A percentile compares a stretch with the other conserved stretches of the same genome.
These are phyloP conservation scores for Pseudogymnoascus sp. DNA, from an alignment of 2,329 filamentous ascomycete species.

Conservation along the genomic window DNA sequence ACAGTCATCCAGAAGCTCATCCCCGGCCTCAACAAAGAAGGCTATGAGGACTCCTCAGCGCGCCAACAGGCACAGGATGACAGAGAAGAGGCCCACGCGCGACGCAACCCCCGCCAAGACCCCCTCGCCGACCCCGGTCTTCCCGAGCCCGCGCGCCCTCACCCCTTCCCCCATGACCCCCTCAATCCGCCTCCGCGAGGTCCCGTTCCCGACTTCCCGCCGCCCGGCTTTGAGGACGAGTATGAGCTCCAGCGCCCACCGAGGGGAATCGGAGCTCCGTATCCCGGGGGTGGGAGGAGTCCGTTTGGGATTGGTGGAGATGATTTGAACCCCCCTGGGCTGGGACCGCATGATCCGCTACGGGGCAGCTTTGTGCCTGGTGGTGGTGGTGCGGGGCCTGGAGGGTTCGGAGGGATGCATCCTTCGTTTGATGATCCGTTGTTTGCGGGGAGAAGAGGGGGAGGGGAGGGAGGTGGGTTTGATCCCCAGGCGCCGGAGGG, in stretches of 20 bases:
- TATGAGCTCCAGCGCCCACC: constrained; percentile 69
- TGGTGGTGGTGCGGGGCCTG: constrained; percentile 43
- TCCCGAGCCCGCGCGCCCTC: constrained; percentile 56
- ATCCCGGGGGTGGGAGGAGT: constrained; percentile 37
- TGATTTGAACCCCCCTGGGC: constrained; percentile 77
- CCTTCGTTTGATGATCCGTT: constrained; percentile 90
- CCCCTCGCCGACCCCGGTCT: constrained; percentile 42
- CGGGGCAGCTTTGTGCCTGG: constrained; percentile 56
- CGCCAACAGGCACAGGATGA: constrained; percentile 36
- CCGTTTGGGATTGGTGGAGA: constrained; percentile 71
- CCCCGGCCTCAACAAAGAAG: constrained; percentile 68
- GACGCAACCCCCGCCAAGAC: constrained; percentile 33
- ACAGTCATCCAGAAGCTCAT: constrained; percentile 79
- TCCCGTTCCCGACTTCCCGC: constrained; percentile 71
- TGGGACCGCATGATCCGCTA: constrained; percentile 80
- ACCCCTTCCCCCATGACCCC: constrained; percentile 57
- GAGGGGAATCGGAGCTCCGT: constrained; percentile 36
- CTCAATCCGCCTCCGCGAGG: constrained; percentile 50
- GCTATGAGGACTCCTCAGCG: constrained; percentile 56
- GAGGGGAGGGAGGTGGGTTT: constrained; percentile 41
- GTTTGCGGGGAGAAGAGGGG: constrained; percentile 53
- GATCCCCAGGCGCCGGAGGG: constrained; percentile 76
- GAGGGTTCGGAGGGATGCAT: constrained; percentile 76
- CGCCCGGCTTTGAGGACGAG: constrained; percentile 90
- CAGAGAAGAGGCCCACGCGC: constrained; percentile 36